Conservation (phyloP, 116 monocot species). For the Posidonia oceanica region DNA sequence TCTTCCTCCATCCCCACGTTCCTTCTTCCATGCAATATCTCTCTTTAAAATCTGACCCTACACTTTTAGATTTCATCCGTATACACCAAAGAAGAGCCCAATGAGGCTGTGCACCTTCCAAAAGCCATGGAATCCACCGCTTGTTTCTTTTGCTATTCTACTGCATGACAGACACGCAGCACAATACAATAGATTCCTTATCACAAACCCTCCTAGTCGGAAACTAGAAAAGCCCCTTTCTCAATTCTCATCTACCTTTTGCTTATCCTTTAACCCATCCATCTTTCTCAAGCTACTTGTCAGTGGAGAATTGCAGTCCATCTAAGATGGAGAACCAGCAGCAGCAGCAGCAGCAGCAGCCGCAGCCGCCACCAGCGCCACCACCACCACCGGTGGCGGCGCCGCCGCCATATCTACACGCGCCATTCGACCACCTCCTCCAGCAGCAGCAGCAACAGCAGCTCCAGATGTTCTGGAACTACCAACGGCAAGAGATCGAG, state of each 20-base stretch:
- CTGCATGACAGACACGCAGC: too few species aligned
- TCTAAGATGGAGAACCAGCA: slow-evolving; percentile 13
- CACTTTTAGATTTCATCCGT: background rate
- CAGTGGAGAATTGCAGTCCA: background rate
- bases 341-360: background rate
- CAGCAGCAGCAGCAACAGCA: slow-evolving; percentile 28
- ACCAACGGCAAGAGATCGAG: slow-evolving; percentile 44
- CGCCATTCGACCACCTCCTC: slow-evolving; percentile 14
- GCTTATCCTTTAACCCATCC: background rate
- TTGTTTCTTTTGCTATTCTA: too few species aligned
- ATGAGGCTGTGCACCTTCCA: too few species aligned
- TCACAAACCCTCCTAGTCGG: too few species aligned
- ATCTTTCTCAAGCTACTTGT: background rate
- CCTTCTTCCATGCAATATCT: background rate
- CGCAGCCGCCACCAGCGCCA: slow-evolving; percentile 1
- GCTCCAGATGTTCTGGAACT: slow-evolving; percentile 31
- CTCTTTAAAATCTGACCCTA: background rate
- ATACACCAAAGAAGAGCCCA: too few species aligned
- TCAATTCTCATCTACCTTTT: too few species aligned
- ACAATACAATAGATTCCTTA: too few species aligned
- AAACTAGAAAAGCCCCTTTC: too few species aligned
- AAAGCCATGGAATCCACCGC: too few species aligned
- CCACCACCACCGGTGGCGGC: background rate
- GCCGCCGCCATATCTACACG: background rate
- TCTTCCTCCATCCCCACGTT: background rate